These are phyloP conservation scores for Taphrina deformans DNA, from an alignment of 1,139 yeast species.

Conservation along the genomic window DNA sequence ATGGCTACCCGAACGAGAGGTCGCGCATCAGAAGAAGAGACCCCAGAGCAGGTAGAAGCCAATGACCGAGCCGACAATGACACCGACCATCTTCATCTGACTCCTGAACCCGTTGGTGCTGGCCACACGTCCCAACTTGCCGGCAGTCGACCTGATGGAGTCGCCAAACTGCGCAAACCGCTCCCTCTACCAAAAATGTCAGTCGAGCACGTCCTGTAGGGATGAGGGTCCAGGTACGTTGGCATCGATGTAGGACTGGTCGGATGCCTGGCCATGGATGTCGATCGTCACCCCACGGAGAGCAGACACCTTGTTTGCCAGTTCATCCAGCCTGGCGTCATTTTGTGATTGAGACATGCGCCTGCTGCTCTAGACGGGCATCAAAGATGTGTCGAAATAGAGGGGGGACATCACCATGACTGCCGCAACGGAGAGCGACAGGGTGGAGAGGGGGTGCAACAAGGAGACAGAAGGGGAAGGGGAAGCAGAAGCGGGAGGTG, in stretches of 20 bases:
- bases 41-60: slow-evolving; percentile 58
- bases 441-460: too few relatives aligned
- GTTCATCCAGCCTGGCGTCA: slow-evolving; percentile 58
- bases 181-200: slow-evolving; percentile 14
- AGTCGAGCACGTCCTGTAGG: too few relatives aligned
- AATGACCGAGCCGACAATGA: slow-evolving; percentile 44
- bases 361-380: background rate
- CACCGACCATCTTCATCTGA: slow-evolving; percentile 24
- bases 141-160: slow-evolving; percentile 29
- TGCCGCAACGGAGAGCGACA: too few relatives aligned
- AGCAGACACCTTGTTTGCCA: slow-evolving; percentile 62
- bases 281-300: slow-evolving; percentile 65
- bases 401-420: too few relatives aligned
- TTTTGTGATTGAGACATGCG: slow-evolving; percentile 47
- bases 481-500: background rate
- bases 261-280: slow-evolving; percentile 62
- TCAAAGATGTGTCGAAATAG: too few relatives aligned
- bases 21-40: background rate
- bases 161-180: slow-evolving; percentile 15
- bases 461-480: background rate
- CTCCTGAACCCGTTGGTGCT: slow-evolving; percentile 16
- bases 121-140: slow-evolving; percentile 25
- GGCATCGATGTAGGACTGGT: slow-evolving; percentile 56
- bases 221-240: too few relatives aligned
- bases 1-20: background rate